These are phyloP conservation scores for Leishmania aethiopica DNA, from an alignment of 208 protist species.

Conservation along the genomic window DNA sequence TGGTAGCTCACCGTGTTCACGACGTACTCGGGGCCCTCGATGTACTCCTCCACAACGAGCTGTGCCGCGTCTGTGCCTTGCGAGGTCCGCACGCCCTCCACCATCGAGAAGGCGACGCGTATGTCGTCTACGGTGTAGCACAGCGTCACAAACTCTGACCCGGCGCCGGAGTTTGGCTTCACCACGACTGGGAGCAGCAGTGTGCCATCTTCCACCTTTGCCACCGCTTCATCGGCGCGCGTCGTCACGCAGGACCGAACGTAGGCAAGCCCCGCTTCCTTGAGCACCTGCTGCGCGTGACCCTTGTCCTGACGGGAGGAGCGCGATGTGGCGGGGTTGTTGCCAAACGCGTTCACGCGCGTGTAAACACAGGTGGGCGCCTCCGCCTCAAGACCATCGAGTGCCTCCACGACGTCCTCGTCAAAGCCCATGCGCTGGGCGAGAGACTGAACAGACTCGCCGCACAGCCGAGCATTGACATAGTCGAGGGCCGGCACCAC, in stretches of 20 bases:
- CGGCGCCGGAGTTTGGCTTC: slow-evolving; percentile 82
- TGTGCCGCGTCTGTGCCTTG: slow-evolving; percentile 50
- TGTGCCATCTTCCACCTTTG: slow-evolving; percentile 17
- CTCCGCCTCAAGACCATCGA: slow-evolving; percentile 13
- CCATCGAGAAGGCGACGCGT: slow-evolving; percentile 51
- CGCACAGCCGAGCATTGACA: slow-evolving; percentile 45
- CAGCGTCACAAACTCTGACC: slow-evolving; percentile 84
- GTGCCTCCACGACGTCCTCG: slow-evolving; percentile 4
- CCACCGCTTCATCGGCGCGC: slow-evolving; percentile 32
- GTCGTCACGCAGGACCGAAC: slow-evolving; percentile 60
- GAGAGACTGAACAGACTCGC: slow-evolving; percentile 28
- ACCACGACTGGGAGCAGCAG: slow-evolving; percentile 80
- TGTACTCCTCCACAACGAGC: slow-evolving; percentile 89
- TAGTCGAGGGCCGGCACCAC: slow-evolving; percentile 70
- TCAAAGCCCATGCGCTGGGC: slow-evolving; percentile 17
- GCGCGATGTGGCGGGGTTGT: slow-evolving; percentile 58
- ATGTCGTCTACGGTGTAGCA: slow-evolving; percentile 64
- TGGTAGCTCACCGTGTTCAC: slow-evolving; percentile 81
- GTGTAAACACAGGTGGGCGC: slow-evolving; percentile 6
- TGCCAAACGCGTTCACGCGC: slow-evolving; percentile 51
- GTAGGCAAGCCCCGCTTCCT: slow-evolving; percentile 54
- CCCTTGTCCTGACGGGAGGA: slow-evolving; percentile 71
- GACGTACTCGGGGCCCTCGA: slow-evolving; percentile 86
- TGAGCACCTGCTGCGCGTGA: slow-evolving; percentile 54
- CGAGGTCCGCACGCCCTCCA: slow-evolving; percentile 42